These are phyloP conservation scores for Aspergillus fumigatus DNA, from an alignment of 2,329 filamentous ascomycete species.

Conservation along the genomic window DNA sequence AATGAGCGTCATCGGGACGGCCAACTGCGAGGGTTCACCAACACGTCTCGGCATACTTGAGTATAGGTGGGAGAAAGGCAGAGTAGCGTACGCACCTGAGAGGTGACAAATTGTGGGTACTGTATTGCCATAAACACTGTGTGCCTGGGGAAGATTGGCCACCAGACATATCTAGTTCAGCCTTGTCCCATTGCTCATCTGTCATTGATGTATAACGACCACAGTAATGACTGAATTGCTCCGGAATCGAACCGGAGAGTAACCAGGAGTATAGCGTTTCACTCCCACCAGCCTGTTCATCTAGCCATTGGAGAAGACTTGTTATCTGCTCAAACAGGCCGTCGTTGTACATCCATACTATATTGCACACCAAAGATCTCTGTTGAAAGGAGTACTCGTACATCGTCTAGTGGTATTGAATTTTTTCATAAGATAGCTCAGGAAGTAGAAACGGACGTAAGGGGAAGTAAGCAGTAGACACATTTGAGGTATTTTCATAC, in stretches of 20 bases:
- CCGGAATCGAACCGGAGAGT: background rate
- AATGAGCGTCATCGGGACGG: no score
- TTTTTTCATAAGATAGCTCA: no score
- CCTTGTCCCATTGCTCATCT: background rate
- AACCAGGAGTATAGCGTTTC: conserved; percentile 3
- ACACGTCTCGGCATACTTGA: no score
- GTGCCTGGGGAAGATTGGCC: background rate
- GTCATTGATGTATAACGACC: background rate
- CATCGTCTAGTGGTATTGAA: no score
- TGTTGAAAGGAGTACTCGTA: no score
- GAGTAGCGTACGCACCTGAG: background rate
- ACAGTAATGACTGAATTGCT: conserved; percentile 1
- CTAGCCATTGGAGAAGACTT: conserved; percentile 2
- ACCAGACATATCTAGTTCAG: background rate
- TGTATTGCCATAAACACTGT: background rate
- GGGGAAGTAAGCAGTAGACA: no score
- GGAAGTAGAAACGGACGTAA: no score
- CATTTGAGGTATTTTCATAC: no score
- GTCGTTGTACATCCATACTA: background rate
- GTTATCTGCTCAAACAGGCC: conserved; percentile 2
- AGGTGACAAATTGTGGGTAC: background rate
- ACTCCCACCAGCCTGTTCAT: conserved; percentile 1
- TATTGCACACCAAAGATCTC: background rate
- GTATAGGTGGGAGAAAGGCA: background rate
- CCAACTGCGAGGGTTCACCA: no score